Evolutionary conservation across 177 flowering plant species (phyloP).

Genomic region (Tripterygium wilfordii): DNA sequence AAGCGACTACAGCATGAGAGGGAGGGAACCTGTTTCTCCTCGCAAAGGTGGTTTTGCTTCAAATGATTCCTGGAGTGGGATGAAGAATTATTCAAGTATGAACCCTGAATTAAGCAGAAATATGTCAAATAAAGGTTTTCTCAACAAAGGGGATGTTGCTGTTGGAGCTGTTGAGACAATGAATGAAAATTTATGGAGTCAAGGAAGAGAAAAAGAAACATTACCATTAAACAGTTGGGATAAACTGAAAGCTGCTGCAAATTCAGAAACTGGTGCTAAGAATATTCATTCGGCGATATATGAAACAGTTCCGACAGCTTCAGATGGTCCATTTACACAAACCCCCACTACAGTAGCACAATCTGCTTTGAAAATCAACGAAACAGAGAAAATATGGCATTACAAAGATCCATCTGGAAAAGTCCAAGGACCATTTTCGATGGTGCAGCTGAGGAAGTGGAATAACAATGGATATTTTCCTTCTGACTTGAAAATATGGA

Average conservation of each 20-base stretch:
- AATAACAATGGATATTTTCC: conserved; percentile 81
- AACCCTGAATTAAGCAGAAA: conserved; percentile 46
- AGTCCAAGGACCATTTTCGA: conserved; percentile 92
- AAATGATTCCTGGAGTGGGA: conserved; percentile 46
- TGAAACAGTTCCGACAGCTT: conserved; percentile 23
- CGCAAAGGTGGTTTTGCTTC: conserved; percentile 34
- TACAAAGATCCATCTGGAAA: conserved; percentile 84
- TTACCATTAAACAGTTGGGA: conserved; percentile 30
- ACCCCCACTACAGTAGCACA: conserved; percentile 14
- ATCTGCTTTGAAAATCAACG: conserved; percentile 33
- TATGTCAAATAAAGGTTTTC: conserved; percentile 31
- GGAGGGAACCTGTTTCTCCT: conserved; percentile 63
- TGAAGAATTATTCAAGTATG: conserved; percentile 29
- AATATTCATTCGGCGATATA: conserved; percentile 19
- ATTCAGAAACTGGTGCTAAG: conserved; percentile 19
- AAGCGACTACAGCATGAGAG: conserved; percentile 43
- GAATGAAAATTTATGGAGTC: conserved; percentile 35
- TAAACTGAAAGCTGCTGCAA: conserved; percentile 18
- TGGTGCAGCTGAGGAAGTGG: conserved; percentile 87
- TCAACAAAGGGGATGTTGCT: conserved; percentile 29
- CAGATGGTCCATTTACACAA: conserved; percentile 26
- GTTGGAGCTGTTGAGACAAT: conserved; percentile 23
- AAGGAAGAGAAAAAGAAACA: conserved; percentile 35
- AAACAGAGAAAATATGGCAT: conserved; percentile 82
- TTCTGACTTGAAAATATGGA: conserved; percentile 76